Base-by-base conservation (phyloP, 2,329 filamentous ascomycete genomes). In the Knufia petricola region DNA sequence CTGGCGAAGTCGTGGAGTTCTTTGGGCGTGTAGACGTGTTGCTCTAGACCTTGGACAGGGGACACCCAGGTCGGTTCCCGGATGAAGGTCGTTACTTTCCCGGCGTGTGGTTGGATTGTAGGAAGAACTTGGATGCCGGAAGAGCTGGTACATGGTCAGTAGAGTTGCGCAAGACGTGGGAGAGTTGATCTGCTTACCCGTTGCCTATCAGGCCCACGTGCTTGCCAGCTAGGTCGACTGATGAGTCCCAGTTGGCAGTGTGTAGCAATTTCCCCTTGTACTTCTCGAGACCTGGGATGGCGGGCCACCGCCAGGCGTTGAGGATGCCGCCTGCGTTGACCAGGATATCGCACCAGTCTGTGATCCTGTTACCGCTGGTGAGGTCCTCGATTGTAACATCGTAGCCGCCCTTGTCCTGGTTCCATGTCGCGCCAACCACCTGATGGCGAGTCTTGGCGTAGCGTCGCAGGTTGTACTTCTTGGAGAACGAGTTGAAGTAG, bases 41-140 rank as follows among this genome's bases (percentile, higher is more conserved):
- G 59, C 4, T 56, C 40, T 13, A 49, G 26, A 15, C 43, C 47
- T 42, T 51, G 45, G 8, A 48, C 34, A 1, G 53, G 49, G 10
- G 43, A 50, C 12, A 59, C 50, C 32, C 48, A 59, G 9, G 52
- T 57, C 21, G 51, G 50, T 10, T 46, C 32, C 3, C 56, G 49
- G 28, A 55, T 52, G 43, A 60, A 61, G 9, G 58, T 62, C 30
- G 65, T 63, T 31, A 69, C 62, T 40, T 63, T 63, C 8, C 45
- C 48, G 20, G 52, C 40, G 48, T 52, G 32, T n/a, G 54, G 57
- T 21, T 55, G 54, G 28, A 60, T 54, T 13, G 23, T 60, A 20
- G 67, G 67, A 10, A 70, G 61, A 24, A 69, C 63, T 51, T 70
- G 68, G 19, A 69, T 66, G 4, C 64, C 67, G 50, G 64, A 67